Evolutionary conservation across 352 stramenopile genomes (phyloP).

Genomic region (Aphanomyces invadans): DNA sequence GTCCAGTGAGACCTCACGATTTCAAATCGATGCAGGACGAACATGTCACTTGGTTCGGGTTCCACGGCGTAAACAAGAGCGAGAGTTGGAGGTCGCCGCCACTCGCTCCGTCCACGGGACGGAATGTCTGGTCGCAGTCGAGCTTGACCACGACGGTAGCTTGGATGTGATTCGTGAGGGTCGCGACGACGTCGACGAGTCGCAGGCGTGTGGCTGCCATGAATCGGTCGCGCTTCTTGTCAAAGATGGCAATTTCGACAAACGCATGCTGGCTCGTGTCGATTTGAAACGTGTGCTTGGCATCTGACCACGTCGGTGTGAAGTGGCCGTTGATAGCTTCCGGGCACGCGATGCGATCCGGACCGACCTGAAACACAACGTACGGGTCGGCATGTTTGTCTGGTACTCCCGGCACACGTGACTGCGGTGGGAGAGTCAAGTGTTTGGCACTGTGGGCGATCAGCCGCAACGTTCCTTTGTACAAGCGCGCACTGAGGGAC

Average conservation of each 20-base stretch:
- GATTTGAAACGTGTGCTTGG: slow-evolving; percentile 35
- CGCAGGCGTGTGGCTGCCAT: slow-evolving; percentile 36
- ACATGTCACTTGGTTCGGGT: slow-evolving; percentile 21
- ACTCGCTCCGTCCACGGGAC: neutral
- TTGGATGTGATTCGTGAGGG: slow-evolving; percentile 5
- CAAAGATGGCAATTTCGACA: slow-evolving; percentile 34
- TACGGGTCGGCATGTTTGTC: slow-evolving; percentile 44
- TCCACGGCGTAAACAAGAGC: slow-evolving; percentile 16
- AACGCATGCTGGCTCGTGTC: slow-evolving; percentile 31
- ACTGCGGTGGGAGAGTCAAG: neutral
- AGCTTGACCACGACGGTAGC: neutral
- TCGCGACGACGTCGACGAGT: slow-evolving; percentile 22
- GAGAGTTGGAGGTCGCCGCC: neutral
- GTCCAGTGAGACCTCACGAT: neutral
- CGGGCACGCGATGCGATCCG: slow-evolving; percentile 29
- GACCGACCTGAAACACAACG: slow-evolving; percentile 32
- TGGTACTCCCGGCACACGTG: slow-evolving; percentile 16
- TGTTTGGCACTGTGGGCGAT: slow-evolving; percentile 16
- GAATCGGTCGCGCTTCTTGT: slow-evolving; percentile 39
- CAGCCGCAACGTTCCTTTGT: slow-evolving; percentile 14
- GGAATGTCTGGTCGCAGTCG: neutral
- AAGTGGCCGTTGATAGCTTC: slow-evolving; percentile 37
- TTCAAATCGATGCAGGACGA: neutral
- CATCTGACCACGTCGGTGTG: slow-evolving; percentile 41
- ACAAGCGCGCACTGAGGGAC: neutral